These are phyloP conservation scores for Cryptococcus sp. DNA, from an alignment of 1,284 basidiomycete genomes.

Conservation along the genomic window DNA sequence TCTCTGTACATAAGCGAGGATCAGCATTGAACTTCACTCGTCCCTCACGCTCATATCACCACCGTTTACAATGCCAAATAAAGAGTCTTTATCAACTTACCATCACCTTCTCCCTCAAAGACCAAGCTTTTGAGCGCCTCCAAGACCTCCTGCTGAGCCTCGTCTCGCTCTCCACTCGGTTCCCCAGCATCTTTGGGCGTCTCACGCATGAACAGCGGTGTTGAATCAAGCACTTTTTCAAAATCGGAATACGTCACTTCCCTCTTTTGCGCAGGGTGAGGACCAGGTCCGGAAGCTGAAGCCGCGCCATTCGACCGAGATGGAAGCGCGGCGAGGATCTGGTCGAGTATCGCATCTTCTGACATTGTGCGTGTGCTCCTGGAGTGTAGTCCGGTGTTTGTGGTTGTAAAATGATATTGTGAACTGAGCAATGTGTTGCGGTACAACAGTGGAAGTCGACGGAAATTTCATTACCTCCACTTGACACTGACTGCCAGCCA, in stretches of 20 bases:
- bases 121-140: conserved; percentile 83
- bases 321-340: conserved; percentile 5
- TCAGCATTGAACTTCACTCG: not conserved
- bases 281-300: not conserved
- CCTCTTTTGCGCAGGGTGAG: conserved; percentile 22
- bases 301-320: conserved; percentile 1
- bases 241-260: conserved; percentile 42
- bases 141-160: conserved; percentile 60
- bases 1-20: conserved; percentile 61
- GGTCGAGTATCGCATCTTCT: conserved; percentile 6
- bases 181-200: conserved; percentile 60
- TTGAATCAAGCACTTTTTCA: conserved; percentile 41
- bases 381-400: too few species aligned
- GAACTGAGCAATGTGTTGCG: too few species aligned
- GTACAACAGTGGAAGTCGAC: too few species aligned
- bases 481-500: too few species aligned
- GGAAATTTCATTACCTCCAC: too few species aligned
- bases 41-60: too few species aligned
- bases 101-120: conserved; percentile 89
- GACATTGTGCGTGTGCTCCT: too few species aligned
- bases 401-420: too few species aligned
- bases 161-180: conserved; percentile 56
- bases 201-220: conserved; percentile 89
- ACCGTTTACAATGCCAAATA: too few species aligned
- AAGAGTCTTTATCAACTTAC: conserved; percentile 58